phyloP scores from a whole-genome alignment of 1,139 yeast species.

The Geotrichum europaeum region DNA sequence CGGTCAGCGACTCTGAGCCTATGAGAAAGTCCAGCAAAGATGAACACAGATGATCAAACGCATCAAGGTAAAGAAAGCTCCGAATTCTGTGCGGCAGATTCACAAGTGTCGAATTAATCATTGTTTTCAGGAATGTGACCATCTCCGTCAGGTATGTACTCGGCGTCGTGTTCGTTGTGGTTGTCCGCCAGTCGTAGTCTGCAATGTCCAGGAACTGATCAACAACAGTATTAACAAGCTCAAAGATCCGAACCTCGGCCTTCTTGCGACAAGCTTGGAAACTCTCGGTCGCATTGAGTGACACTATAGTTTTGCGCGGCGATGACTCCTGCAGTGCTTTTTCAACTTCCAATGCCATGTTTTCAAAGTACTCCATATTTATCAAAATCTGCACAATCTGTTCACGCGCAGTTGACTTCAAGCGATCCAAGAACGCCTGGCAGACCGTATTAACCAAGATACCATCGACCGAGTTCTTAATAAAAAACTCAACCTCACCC shows the following conservation, averaged over 20 bases:
- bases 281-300: conserved; percentile 47
- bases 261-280: conserved; percentile 60
- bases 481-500: conserved; percentile 36
- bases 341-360: conserved; percentile 46
- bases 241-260: conserved; percentile 78
- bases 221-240: conserved; percentile 61
- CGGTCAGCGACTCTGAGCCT: conserved; percentile 40
- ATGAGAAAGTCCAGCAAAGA: conserved; percentile 59
- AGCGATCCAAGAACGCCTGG: conserved; percentile 56
- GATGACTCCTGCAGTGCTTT: conserved; percentile 32
- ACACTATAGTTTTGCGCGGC: conserved; percentile 30
- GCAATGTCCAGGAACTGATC: conserved; percentile 77
- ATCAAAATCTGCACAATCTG: conserved; percentile 84
- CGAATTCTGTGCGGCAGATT: conserved; percentile 75
- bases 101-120: conserved; percentile 81
- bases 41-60: conserved; percentile 77
- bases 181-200: conserved; percentile 75
- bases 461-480: conserved; percentile 54
- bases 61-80: conserved; percentile 73
- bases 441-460: conserved; percentile 68
- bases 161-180: conserved; percentile 52
- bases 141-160: conserved; percentile 74
- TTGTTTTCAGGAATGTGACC: conserved; percentile 79
- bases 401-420: conserved; percentile 70
- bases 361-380: conserved; percentile 77